phyloP scores from a whole-genome alignment of 2,329 filamentous ascomycete species.

The Phoma sp. region DNA sequence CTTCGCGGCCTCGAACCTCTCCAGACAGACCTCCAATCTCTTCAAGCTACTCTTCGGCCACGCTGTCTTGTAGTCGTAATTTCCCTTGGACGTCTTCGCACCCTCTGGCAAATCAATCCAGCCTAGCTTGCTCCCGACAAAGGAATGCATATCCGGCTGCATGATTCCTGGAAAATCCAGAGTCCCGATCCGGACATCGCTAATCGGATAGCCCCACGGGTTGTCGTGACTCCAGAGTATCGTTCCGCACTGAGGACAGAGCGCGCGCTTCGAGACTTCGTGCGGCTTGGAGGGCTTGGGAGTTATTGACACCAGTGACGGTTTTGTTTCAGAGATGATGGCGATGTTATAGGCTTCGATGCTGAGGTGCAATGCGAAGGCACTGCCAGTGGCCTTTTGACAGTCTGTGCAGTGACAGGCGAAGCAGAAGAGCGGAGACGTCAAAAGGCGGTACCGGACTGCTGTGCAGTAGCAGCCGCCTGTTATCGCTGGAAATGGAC shows the following conservation, averaged over 20 bases:
- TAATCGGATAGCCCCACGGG: conserved; percentile 7
- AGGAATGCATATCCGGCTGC: conserved; percentile 41
- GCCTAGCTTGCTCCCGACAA: conserved; percentile 36
- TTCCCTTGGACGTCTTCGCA: conserved; percentile 22
- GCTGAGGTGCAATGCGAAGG: conserved; percentile 28
- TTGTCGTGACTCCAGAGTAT: conserved; percentile 30
- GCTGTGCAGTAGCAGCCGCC: conserved; percentile 37
- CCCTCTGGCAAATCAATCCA: conserved; percentile 38
- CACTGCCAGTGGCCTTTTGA: conserved; percentile 33
- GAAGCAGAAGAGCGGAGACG: conserved; percentile 37
- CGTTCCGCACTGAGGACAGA: conserved; percentile 32
- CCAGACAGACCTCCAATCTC: conserved; percentile 28
- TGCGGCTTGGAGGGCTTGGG: conserved; percentile 4
- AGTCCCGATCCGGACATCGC: conserved; percentile 32
- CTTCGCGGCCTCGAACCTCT: conserved; percentile 15
- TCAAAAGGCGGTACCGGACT: conserved; percentile 35
- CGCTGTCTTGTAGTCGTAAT: conserved; percentile 14
- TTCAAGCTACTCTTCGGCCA: conserved; percentile 42
- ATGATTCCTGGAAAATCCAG: conserved; percentile 38
- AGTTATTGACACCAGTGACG: conserved; percentile 7
- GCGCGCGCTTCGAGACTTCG: background rate
- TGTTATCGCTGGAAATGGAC: conserved; percentile 37
- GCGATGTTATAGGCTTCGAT: conserved; percentile 35
- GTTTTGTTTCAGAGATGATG: conserved; percentile 22
- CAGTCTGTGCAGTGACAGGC: conserved; percentile 43